These are phyloP conservation scores for Ogataea neopini DNA, from an alignment of 805 yeast species.

Conservation along the genomic window DNA sequence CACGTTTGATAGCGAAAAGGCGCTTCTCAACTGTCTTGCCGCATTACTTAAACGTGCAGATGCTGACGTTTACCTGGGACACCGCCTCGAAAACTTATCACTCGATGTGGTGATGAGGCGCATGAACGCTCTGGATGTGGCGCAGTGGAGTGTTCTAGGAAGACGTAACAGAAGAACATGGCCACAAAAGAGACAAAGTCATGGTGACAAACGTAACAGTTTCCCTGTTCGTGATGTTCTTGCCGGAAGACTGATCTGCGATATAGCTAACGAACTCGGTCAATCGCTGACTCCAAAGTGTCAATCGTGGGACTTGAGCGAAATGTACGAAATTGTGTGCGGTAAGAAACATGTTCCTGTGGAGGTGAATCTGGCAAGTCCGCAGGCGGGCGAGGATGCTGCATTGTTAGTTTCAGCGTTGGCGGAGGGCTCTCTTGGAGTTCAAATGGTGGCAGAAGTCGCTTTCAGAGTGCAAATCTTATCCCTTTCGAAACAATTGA, in stretches of 20 bases:
- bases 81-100: constrained; percentile 74
- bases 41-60: constrained; percentile 72
- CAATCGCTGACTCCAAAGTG: constrained; percentile 89
- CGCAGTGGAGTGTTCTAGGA: constrained; percentile 81
- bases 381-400: constrained; percentile 67
- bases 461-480: constrained; percentile 83
- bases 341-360: constrained; percentile 57
- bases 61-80: constrained; percentile 92
- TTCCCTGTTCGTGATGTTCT: constrained; percentile 63
- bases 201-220: constrained; percentile 44
- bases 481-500: constrained; percentile 86
- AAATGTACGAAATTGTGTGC: constrained; percentile 84
- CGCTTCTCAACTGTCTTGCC: constrained; percentile 71
- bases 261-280: constrained; percentile 92
- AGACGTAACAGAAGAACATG: constrained; percentile 74
- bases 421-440: constrained; percentile 64
- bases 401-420: constrained; percentile 66
- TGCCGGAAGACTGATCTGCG: constrained; percentile 88
- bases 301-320: constrained; percentile 90
- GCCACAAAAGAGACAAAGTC: constrained; percentile 71
- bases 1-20: constrained; percentile 70
- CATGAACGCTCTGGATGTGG: constrained; percentile 70
- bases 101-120: constrained; percentile 81
- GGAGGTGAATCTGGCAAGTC: constrained; percentile 73
- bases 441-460: constrained; percentile 70